Base-by-base conservation (phyloP, 129 eudicot genomes). In the Chrysanthemum seticuspe region DNA sequence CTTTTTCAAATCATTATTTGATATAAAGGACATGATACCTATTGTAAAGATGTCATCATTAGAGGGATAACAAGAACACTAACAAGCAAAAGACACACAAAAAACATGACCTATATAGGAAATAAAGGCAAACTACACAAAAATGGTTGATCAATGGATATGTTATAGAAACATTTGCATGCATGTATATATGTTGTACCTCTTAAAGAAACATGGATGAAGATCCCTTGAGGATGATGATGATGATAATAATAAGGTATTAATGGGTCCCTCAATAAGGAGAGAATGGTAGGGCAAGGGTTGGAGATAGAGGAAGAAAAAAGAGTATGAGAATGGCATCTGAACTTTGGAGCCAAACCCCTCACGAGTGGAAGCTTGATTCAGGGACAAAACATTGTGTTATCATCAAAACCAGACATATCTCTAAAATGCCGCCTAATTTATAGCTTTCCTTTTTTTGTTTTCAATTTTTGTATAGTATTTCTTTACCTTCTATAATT, bases 11-110 rank as follows among this genome's bases (percentile, higher is more conserved):
- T 23, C 25, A 23, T 23, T 23, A 0, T 23, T 23, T 23, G 25
- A 23, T 23, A 23, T 23, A 23, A 23, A 23, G 78, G 25, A 52
- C 34, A 77, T 70, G 57, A 76, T 81, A 77, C 76, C 23, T 70
- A 25, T 19, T 62, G 50, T 63, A 71, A 77, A 70, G 76, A 31
- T 70, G 52, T 68, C 44, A 36, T 36, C 44, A 36, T 36, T 2
- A 40, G 10, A 40, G 47, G 9, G 10, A 40, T 40, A 40, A 40
- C 47, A 40, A 40, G 2, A 40, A 40, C 47, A 40, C 1, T 40
- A 40, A 7, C 47, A 40, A 40, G 49, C 67, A 62, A 62, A 62
- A 13, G 12, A 31, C 19, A 29, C 11, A 29, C 31, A 62, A 13
- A 31, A 31, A 62, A 31, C 47, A 62, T 13, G 21, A 31, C 67